Evolutionary conservation across 345 rosid genomes (phyloP).

Genomic region (Lepidium africanum): DNA sequence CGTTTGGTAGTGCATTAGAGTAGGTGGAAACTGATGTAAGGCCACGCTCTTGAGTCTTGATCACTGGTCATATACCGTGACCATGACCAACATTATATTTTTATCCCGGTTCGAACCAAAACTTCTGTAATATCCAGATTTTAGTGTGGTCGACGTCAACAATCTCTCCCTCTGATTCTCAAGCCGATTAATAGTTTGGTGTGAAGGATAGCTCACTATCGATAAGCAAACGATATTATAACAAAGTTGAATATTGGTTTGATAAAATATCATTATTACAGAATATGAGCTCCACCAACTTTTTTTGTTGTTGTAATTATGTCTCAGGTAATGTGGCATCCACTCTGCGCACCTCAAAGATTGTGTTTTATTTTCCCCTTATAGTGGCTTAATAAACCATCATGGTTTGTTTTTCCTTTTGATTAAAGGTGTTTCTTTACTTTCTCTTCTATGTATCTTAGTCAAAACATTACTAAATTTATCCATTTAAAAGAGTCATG

Average conservation of each 20-base stretch:
- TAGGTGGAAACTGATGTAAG: conserved; percentile 11
- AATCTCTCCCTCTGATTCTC: background rate
- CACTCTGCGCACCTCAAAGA: conserved; percentile 25
- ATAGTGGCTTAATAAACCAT: no score
- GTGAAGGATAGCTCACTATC: background rate
- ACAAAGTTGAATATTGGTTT: background rate
- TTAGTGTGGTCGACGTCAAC: background rate
- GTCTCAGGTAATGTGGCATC: conserved; percentile 20
- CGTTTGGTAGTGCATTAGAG: conserved; percentile 22
- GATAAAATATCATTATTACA: background rate
- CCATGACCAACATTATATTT: background rate
- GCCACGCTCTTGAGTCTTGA: background rate
- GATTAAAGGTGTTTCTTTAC: no score
- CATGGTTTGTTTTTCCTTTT: no score
- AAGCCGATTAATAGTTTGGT: background rate
- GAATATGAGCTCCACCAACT: conserved; percentile 23
- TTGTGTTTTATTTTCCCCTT: background rate
- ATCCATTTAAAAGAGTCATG: no score
- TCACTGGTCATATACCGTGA: conserved; percentile 1
- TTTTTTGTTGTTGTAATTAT: conserved; percentile 5
- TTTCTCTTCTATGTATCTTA: no score
- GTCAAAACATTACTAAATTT: no score
- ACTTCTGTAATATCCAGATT: background rate
- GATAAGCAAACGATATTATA: background rate
- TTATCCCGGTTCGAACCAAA: background rate